Evolutionary conservation across 495 filamentous ascomycete genomes (phyloP).

Genomic region (Lentithecium fluviatile): DNA sequence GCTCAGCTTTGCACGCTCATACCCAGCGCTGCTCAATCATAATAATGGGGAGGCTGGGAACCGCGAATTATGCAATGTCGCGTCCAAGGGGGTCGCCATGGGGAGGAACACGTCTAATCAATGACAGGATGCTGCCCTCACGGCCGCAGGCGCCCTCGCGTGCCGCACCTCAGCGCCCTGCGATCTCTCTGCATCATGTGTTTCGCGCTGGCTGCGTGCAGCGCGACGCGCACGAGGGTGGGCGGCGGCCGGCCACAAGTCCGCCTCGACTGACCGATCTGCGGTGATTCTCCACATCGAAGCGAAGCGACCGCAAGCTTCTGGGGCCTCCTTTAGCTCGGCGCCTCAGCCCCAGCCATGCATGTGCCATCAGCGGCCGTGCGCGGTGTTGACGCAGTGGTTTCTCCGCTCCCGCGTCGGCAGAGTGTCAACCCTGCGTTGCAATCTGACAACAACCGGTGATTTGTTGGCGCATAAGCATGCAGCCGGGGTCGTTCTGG

Average conservation of each 20-base stretch:
- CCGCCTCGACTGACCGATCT: background rate
- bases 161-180: too few relatives aligned
- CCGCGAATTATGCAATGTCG: background rate
- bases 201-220: too few relatives aligned
- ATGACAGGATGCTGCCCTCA: too few relatives aligned
- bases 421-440: conserved; percentile 24
- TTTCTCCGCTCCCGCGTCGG: conserved; percentile 35
- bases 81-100: background rate
- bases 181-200: too few relatives aligned
- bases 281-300: background rate
- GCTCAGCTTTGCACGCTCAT: conserved; percentile 15
- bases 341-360: background rate
- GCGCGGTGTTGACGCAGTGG: conserved; percentile 30
- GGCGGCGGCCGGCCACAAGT: background rate
- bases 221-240: too few relatives aligned
- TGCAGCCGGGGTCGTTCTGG: conserved; percentile 14
- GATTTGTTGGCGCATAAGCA: conserved; percentile 28
- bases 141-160: too few relatives aligned
- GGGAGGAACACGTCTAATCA: too few relatives aligned
- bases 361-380: conserved; percentile 19
- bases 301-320: conserved; percentile 18
- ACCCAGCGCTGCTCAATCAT: conserved; percentile 1
- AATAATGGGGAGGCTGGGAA: conserved; percentile 9
- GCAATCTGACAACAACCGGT: conserved; percentile 20
- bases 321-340: conserved; percentile 21